phyloP scores from a whole-genome alignment of 2,329 filamentous ascomycete genomes.

The Neopestalotiopsis sp. region DNA sequence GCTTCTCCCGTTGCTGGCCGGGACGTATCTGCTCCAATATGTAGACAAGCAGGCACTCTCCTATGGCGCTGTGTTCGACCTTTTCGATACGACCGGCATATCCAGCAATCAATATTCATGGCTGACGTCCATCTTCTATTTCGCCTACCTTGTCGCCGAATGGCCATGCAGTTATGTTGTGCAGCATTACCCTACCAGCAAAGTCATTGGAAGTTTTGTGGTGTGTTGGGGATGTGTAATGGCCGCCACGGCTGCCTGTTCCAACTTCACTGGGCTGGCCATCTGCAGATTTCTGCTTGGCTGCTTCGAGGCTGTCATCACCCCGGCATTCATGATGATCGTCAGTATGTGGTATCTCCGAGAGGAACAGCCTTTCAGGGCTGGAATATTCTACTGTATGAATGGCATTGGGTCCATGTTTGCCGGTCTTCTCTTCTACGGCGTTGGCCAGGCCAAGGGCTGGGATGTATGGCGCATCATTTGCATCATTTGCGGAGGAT shows the following conservation, averaged over 20 bases:
- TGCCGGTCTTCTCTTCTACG: slow-evolving; percentile 42
- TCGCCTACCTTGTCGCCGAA: slow-evolving; percentile 40
- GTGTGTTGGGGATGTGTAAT: slow-evolving; percentile 44
- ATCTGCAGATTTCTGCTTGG: slow-evolving; percentile 52
- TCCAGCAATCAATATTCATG: slow-evolving; percentile 54
- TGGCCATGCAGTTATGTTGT: slow-evolving; percentile 42
- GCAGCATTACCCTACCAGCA: slow-evolving; percentile 41
- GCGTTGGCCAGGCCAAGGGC: slow-evolving; percentile 45
- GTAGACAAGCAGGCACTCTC: slow-evolving; percentile 61
- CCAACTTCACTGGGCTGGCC: slow-evolving; percentile 48
- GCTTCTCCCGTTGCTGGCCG: slow-evolving; percentile 56
- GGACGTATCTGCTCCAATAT: slow-evolving; percentile 58
- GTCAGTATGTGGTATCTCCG: slow-evolving; percentile 55
- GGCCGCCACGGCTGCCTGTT: slow-evolving; percentile 47
- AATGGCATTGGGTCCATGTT: slow-evolving; percentile 45
- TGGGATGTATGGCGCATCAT: slow-evolving; percentile 51
- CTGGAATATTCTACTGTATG: slow-evolving; percentile 48
- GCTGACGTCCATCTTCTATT: slow-evolving; percentile 62
- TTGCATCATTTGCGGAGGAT: slow-evolving; percentile 49
- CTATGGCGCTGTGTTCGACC: slow-evolving; percentile 61
- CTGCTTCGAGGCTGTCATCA: slow-evolving; percentile 53
- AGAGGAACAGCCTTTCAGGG: slow-evolving; percentile 51
- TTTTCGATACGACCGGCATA: slow-evolving; percentile 55
- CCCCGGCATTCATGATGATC: slow-evolving; percentile 56
- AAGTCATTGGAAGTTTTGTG: slow-evolving; percentile 39